These are phyloP conservation scores for Phytophthora nicotianae DNA, from an alignment of 352 stramenopile species.

Conservation along the genomic window DNA sequence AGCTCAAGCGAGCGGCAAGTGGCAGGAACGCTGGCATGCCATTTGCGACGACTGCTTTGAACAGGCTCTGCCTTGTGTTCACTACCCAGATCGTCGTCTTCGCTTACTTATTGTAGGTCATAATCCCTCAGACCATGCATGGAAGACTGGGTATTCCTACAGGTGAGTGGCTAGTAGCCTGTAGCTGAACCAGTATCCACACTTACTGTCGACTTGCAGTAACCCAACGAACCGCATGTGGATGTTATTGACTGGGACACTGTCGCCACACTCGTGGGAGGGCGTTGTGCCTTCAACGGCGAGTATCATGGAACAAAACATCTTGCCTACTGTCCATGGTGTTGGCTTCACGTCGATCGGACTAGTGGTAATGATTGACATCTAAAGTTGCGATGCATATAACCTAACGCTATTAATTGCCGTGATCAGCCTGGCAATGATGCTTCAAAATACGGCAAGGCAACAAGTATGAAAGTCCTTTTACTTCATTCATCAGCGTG, in stretches of 20 bases:
- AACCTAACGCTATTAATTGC: slow-evolving; percentile 12
- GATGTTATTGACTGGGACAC: slow-evolving; percentile 77
- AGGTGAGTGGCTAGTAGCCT: slow-evolving; percentile 38
- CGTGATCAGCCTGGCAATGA: slow-evolving; percentile 76
- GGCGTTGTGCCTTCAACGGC: slow-evolving; percentile 64
- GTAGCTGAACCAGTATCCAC: too few relatives aligned
- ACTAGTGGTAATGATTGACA: slow-evolving; percentile 56
- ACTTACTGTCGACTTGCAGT: too few relatives aligned
- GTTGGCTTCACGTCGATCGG: slow-evolving; percentile 87
- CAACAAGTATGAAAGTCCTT: slow-evolving; percentile 50
- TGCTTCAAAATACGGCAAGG: slow-evolving; percentile 75
- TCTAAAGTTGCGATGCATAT: neutral
- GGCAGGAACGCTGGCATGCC: slow-evolving; percentile 83
- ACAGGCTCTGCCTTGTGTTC: slow-evolving; percentile 46
- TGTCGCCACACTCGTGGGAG: slow-evolving; percentile 57
- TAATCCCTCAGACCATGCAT: slow-evolving; percentile 92
- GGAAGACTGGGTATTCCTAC: slow-evolving; percentile 73
- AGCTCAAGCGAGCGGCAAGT: slow-evolving; percentile 40
- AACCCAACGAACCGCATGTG: slow-evolving; percentile 92
- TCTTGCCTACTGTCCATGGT: slow-evolving; percentile 61
- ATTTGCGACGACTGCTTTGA: slow-evolving; percentile 82
- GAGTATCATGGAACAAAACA: slow-evolving; percentile 76
- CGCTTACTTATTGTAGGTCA: slow-evolving; percentile 87
- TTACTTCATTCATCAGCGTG: neutral
- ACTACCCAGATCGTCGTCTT: slow-evolving; percentile 69